Evolutionary conservation across 2,329 filamentous ascomycete genomes (phyloP), one percentile per base, ranked within the genome.

Genomic region (Fusarium gaditjirri): DNA sequence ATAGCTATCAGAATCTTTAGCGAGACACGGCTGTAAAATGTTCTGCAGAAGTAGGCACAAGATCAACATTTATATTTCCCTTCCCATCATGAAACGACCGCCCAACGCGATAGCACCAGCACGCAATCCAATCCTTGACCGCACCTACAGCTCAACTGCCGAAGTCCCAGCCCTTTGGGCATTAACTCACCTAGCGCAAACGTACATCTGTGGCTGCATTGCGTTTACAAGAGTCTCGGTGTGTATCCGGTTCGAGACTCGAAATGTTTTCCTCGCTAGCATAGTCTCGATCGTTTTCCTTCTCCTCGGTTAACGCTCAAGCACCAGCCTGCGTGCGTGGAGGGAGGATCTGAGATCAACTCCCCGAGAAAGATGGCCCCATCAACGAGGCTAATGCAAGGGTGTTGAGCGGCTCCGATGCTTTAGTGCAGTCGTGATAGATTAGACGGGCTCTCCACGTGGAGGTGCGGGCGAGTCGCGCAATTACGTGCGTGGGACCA

Each of bases 11-110:
- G 39, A 56, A 44, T 49, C 8, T 38, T 21, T 23, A 31, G 38
- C 36, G 33, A 59, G 46, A 43, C 31, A n/a, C 14, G 46, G 50
- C 44, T 62, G 49, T 38, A 12, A 31, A 49, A 57, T 25, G 16
- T n/a, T 61, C 47, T 41, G 39, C 21, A 36, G 23, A 50, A 39
- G 39, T 50, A 50, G 42, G 65, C 35, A 56, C 38, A 38, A 27
- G 64, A 75, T 67, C 61, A 50, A 41, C 63, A 63, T 68, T 73
- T 75, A 75, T 75, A 75, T 68, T 67, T 54, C 58, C 66, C 58
- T 68, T 60, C 43, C 21, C 14, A 54, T 43, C 38, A 35, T 41
- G 52, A 52, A 29, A 38, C n/a, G 42, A 17, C 33, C 23, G 14
- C 33, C 49, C 19, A 31, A 29, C 19, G 29, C 21, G 39, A 65